Percentiles rank a stretch among this genome's conserved stretches.
phyloP scores from a whole-genome alignment of 2,329 filamentous ascomycete genomes.

The Didymosphaeria variabile region DNA sequence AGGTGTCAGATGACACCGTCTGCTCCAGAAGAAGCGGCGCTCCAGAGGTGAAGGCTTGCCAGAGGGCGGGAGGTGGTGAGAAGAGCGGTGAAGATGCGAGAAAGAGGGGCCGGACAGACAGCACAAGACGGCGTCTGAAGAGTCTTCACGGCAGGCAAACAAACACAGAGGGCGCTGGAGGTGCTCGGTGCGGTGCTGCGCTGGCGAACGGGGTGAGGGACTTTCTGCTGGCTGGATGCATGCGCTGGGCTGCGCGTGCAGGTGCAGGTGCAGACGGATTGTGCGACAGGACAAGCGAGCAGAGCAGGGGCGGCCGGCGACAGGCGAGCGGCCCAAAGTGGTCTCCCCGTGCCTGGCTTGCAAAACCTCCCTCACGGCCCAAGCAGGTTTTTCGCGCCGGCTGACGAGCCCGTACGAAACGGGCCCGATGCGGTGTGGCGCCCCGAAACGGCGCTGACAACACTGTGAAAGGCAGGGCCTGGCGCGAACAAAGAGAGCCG shows the following conservation, averaged over 20 bases:
- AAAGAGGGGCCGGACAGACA: constrained; percentile 7
- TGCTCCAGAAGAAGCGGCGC: constrained; percentile 24
- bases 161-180: not conserved
- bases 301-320: not conserved
- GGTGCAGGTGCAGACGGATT: not conserved
- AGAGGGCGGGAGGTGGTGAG: constrained; percentile 17
- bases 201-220: not conserved
- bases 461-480: not conserved
- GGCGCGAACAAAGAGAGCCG: constrained; percentile 1
- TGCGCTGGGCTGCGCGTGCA: not conserved
- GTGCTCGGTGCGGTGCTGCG: not conserved
- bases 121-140: constrained; percentile 3
- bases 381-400: constrained; percentile 7
- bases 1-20: constrained; percentile 44
- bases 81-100: constrained; percentile 33
- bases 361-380: too few species aligned
- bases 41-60: constrained; percentile 9
- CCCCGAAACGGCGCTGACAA: constrained; percentile 5
- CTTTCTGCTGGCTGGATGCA: not conserved
- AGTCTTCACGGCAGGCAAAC: not conserved
- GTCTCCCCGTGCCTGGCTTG: too few species aligned
- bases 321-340: not conserved
- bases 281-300: not conserved
- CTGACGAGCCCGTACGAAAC: constrained; percentile 3
- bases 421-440: constrained; percentile 4